Evolutionary conservation across 192 early-diverging fungal genomes (phyloP).

Genomic region (Tieghemiomyces parasiticus): DNA sequence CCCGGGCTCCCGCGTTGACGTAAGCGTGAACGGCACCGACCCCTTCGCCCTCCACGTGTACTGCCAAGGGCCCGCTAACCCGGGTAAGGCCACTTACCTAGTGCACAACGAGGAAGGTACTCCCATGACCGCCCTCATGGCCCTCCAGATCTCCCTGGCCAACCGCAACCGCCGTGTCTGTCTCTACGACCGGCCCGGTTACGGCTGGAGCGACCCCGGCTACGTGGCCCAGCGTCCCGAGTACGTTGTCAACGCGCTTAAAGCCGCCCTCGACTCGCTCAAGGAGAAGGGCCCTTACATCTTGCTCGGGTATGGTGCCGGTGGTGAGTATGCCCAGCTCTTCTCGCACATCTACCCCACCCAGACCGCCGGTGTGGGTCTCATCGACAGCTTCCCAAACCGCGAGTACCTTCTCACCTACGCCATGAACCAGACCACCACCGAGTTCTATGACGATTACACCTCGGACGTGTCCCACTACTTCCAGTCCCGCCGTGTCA

Average conservation of each 20-base stretch:
- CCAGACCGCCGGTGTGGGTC: constrained; percentile 23
- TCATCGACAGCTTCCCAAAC: constrained; percentile 31
- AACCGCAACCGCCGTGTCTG: constrained; percentile 25
- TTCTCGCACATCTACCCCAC: constrained; percentile 28
- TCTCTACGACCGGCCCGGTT: constrained; percentile 30
- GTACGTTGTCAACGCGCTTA: constrained; percentile 30
- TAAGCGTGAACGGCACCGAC: constrained; percentile 26
- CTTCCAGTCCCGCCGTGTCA: constrained; percentile 24
- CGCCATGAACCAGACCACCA: constrained; percentile 29
- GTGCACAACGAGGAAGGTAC: constrained; percentile 28
- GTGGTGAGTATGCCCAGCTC: constrained; percentile 34
- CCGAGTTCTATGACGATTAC: constrained; percentile 5
- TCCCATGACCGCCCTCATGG: constrained; percentile 30
- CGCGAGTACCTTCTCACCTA: constrained; percentile 28
- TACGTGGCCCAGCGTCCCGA: constrained; percentile 27
- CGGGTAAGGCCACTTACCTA: constrained; percentile 22
- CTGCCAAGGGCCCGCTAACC: constrained; percentile 18
- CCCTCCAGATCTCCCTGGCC: constrained; percentile 22
- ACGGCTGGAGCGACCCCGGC: constrained; percentile 36
- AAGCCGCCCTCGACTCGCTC: constrained; percentile 26
- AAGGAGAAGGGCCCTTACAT: constrained; percentile 25
- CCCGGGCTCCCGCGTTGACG: constrained; percentile 24
- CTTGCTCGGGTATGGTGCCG: constrained; percentile 32
- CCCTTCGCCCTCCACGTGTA: constrained; percentile 30
- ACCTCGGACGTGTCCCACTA: constrained; percentile 15